Conservation (phyloP, 2,329 filamentous ascomycete genomes). For the Fusarium longipes region DNA sequence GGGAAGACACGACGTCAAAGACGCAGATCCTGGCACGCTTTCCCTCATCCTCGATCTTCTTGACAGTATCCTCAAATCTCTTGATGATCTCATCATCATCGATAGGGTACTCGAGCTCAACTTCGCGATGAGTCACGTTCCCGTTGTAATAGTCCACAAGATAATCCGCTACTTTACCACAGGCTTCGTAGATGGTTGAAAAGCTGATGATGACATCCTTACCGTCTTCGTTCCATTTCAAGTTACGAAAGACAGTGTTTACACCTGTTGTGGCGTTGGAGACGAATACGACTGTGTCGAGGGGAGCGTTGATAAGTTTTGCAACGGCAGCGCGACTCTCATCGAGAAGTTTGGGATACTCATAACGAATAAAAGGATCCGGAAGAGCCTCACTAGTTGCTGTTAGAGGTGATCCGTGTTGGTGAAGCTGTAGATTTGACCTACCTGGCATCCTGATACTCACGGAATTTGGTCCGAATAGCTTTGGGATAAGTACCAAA, state of each 20-base stretch:
- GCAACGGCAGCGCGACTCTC: slow-evolving; percentile 76
- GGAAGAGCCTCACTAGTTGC: slow-evolving; percentile 68
- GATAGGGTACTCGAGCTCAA: slow-evolving; percentile 75
- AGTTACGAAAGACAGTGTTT: slow-evolving; percentile 82
- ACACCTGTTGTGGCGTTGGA: slow-evolving; percentile 82
- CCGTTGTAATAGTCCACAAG: slow-evolving; percentile 73
- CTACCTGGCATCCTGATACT: slow-evolving; percentile 70
- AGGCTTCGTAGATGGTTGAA: slow-evolving; percentile 80
- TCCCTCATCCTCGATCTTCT: slow-evolving; percentile 62
- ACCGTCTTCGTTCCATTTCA: slow-evolving; percentile 74
- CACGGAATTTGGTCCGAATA: slow-evolving; percentile 68
- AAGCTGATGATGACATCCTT: slow-evolving; percentile 85
- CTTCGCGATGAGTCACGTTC: slow-evolving; percentile 59
- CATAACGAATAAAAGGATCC: slow-evolving; percentile 80
- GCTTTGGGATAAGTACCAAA: slow-evolving; percentile 79
- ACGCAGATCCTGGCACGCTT: slow-evolving; percentile 72
- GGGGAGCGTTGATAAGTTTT: slow-evolving; percentile 71
- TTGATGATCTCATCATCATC: slow-evolving; percentile 74
- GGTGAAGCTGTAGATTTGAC: not conserved
- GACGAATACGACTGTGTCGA: slow-evolving; percentile 78
- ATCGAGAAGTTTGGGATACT: slow-evolving; percentile 71
- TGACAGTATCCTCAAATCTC: slow-evolving; percentile 70
- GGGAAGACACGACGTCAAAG: slow-evolving; percentile 83
- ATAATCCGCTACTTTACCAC: slow-evolving; percentile 77
- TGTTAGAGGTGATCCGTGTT: not conserved